phyloP scores from a whole-genome alignment of 495 filamentous ascomycete species.

The Hypoxylon crocopeplum region DNA sequence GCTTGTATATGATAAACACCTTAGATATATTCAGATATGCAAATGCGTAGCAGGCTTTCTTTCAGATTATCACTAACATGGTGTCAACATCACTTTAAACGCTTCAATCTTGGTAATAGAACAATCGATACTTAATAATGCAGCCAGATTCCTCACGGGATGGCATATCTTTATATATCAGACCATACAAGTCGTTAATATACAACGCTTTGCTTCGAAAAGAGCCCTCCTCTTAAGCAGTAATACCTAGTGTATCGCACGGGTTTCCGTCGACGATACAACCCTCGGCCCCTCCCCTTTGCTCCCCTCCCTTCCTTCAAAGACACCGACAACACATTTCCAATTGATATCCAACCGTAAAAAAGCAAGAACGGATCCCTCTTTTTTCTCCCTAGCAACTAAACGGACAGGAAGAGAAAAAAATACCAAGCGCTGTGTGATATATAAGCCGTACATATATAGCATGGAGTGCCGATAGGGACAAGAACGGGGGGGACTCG shows the following conservation, averaged over 20 bases:
- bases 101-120: not conserved
- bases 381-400: slow-evolving; percentile 7
- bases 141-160: slow-evolving; percentile 17
- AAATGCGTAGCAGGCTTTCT: too few species aligned
- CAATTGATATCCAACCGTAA: slow-evolving; percentile 28
- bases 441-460: too few species aligned
- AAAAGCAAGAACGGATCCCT: slow-evolving; percentile 15
- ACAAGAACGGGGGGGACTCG: not conserved
- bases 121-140: slow-evolving; percentile 14
- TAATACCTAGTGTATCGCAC: too few species aligned
- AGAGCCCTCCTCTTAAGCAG: slow-evolving; percentile 6
- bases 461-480: not conserved
- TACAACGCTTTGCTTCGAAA: slow-evolving; percentile 26
- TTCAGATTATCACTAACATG: too few species aligned
- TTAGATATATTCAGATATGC: too few species aligned
- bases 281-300: not conserved
- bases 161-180: slow-evolving; percentile 18
- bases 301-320: not conserved
- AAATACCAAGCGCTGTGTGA: slow-evolving; percentile 19
- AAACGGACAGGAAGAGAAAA: too few species aligned
- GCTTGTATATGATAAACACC: too few species aligned
- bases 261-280: slow-evolving; percentile 5
- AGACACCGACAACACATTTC: slow-evolving; percentile 24
- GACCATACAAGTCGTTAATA: slow-evolving; percentile 32
- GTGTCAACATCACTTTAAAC: too few species aligned